Base-by-base conservation (phyloP, 768 basidiomycete species). In the Lactarius akahatsu region DNA sequence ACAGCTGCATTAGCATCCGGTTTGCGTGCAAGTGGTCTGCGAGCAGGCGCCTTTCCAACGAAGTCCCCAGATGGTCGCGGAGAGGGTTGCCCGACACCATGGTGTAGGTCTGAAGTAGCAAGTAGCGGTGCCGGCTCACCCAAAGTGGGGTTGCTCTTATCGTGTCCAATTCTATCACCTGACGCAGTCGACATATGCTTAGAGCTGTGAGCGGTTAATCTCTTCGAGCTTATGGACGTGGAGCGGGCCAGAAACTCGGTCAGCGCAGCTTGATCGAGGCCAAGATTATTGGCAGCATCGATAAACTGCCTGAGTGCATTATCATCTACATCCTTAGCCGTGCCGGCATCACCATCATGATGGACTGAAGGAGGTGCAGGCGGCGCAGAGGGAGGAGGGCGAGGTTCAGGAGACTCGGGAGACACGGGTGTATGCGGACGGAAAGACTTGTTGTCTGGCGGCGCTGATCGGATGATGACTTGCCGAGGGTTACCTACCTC, bases 221-320 rank as follows among this genome's bases (percentile, higher is more conserved):
- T 65, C 57, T 50, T 65, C 13, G 88, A 86, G 30, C 85, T 82
- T 28, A 84, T 80, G 23, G 91, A 89, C 36, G 83, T 83, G 59
- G 91, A 91, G 41, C 92, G 89, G 63, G 83, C 80, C 54, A 94
- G 77, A 38, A 94, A 76, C 63, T 87, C 91, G 58, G 84, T 89
- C 67, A 94, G 74, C 34, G 85, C 90, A 18, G 76, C 80, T 71
- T 87, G 87, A 76, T 92, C 89, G 41, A 94, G 81, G 36, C 91
- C 91, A 43, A 93, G 83, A 71, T 86, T 86, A 15, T 80, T 82
- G 2, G 90, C 92, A 28, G 91, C 92, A 72, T 86, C 85, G 70
- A 90, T 91, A 30, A 94, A 76, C 73, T 91, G 89, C 73, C 81
- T 84, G 62, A 93, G 77, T 18, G 89, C 88, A 59, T 78, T 78